These are phyloP conservation scores for Xenosphaeropsis pyriputrescens DNA, from an alignment of 2,329 filamentous ascomycete genomes.

Conservation along the genomic window DNA sequence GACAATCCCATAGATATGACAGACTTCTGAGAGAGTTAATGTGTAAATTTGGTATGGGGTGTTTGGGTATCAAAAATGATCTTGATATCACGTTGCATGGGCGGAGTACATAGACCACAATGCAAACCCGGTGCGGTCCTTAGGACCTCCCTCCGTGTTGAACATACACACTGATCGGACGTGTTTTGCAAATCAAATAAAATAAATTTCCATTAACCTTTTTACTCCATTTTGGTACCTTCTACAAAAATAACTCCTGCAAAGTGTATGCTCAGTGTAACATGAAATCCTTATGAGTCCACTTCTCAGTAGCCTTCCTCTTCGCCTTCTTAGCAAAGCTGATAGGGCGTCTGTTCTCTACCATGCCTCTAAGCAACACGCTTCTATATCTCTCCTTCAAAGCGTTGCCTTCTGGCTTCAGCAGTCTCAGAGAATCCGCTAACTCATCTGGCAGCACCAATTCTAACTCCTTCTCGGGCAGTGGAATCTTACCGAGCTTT, in stretches of 20 bases:
- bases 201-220: no score
- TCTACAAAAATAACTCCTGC: no score
- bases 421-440: constrained; percentile 62
- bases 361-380: constrained; percentile 73
- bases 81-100: no score
- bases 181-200: no score
- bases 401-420: constrained; percentile 93
- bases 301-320: constrained; percentile 81
- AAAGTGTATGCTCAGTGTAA: constrained; percentile 11
- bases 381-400: constrained; percentile 85
- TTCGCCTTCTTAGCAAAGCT: constrained; percentile 72
- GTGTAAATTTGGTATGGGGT: no score
- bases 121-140: no score
- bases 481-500: constrained; percentile 56
- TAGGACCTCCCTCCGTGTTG: no score
- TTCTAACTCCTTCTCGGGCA: constrained; percentile 70
- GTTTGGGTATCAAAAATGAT: no score
- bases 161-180: no score
- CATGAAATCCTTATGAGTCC: constrained; percentile 88
- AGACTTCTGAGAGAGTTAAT: constrained; percentile 11
- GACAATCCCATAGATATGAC: constrained; percentile 17
- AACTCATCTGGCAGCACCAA: constrained; percentile 72
- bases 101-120: no score
- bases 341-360: constrained; percentile 69
- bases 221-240: no score